Evolutionary conservation across 2,329 filamentous ascomycete species (phyloP).

Genomic region (Sporothrix sp.): DNA sequence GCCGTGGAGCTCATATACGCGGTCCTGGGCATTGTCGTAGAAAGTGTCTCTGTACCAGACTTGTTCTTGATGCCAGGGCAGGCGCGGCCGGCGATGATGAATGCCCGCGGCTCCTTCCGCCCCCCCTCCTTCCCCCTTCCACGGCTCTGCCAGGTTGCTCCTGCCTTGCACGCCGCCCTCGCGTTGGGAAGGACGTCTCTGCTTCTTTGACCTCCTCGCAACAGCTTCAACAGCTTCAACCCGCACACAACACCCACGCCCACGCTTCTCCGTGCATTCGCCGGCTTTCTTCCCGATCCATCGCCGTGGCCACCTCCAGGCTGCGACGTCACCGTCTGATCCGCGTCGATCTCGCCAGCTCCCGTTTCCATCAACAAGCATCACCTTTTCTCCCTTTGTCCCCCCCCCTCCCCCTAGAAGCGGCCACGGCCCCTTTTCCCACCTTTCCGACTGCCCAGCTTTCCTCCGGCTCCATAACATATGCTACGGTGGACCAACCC

Average conservation of each 20-base stretch:
- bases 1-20: no score
- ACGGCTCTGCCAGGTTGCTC: neutral
- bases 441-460: no score
- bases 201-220: neutral
- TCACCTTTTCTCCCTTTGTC: neutral
- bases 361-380: slow-evolving; percentile 1
- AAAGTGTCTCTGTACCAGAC: no score
- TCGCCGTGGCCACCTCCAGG: neutral
- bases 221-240: no score
- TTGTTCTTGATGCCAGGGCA: neutral
- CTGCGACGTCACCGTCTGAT: slow-evolving; percentile 9
- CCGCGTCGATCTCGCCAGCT: slow-evolving; percentile 11
- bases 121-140: neutral
- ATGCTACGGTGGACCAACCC: no score
- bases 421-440: neutral
- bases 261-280: neutral
- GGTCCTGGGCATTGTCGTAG: no score
- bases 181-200: neutral
- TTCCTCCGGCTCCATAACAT: no score
- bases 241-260: no score
- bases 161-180: neutral
- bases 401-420: neutral
- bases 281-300: neutral
- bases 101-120: neutral
- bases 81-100: neutral